Evolutionary conservation across 768 basidiomycete species (phyloP).

Genomic region (Thelephora ganbajun): DNA sequence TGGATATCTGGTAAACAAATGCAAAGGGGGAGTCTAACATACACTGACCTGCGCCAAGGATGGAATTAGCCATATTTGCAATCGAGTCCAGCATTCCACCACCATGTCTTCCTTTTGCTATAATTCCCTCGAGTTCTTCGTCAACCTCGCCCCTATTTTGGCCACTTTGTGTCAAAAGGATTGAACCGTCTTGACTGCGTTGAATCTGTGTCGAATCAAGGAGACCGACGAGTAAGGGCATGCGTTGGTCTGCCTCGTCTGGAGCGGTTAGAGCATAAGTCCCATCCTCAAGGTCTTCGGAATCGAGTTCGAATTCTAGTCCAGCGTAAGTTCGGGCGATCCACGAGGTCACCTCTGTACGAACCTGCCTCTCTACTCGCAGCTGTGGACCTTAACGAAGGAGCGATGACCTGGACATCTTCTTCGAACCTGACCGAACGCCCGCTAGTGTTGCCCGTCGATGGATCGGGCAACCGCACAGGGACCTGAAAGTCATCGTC

Average conservation of each 20-base stretch:
- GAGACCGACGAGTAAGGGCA: constrained; percentile 72
- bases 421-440: constrained; percentile 48
- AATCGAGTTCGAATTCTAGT: constrained; percentile 73
- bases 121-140: constrained; percentile 58
- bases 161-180: constrained; percentile 27
- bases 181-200: constrained; percentile 40
- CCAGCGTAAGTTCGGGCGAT: constrained; percentile 6
- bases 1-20: constrained; percentile 12
- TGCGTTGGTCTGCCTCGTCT: constrained; percentile 36
- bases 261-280: constrained; percentile 14
- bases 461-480: constrained; percentile 14
- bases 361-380: constrained; percentile 72
- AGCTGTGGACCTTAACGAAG: constrained; percentile 55
- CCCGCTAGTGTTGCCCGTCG: constrained; percentile 8
- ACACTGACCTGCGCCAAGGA: constrained; percentile 73
- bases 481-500: constrained; percentile 23
- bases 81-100: constrained; percentile 70
- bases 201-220: constrained; percentile 48
- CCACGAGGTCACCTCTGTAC: constrained; percentile 20
- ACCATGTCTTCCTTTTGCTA: constrained; percentile 48
- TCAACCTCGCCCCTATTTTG: constrained; percentile 14
- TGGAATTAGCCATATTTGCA: constrained; percentile 93
- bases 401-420: constrained; percentile 53
- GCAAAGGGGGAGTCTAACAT: constrained; percentile 1
- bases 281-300: constrained; percentile 62